Conservation (phyloP, 1,284 basidiomycete genomes). For the Fomitopsis pinicola region DNA sequence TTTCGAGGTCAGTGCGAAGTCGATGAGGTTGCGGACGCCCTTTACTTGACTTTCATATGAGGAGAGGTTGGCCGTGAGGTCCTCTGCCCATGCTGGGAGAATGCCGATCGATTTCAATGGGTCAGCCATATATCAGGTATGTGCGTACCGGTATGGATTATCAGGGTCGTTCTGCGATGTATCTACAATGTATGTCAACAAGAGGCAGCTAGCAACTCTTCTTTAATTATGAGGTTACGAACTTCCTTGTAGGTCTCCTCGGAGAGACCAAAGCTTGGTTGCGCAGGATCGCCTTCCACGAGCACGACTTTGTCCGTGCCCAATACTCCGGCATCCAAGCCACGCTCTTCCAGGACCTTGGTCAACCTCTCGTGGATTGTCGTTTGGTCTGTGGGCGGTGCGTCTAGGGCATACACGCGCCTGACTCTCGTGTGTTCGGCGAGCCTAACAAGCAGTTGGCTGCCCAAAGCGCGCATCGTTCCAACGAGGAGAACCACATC, state of each 20-base stretch:
- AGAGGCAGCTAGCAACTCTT: neutral
- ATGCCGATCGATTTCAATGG: neutral
- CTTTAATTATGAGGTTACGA: neutral
- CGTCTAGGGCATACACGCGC: slow-evolving; percentile 29
- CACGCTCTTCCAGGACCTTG: slow-evolving; percentile 22
- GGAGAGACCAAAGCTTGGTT: slow-evolving; percentile 20
- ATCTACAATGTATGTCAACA: slow-evolving; percentile 16
- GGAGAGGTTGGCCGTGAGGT: slow-evolving; percentile 26
- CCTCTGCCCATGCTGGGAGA: slow-evolving; percentile 29
- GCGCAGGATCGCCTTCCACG: slow-evolving; percentile 24
- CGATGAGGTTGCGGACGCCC: slow-evolving; percentile 15
- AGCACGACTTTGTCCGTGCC: slow-evolving; percentile 22
- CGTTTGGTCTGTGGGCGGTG: slow-evolving; percentile 9
- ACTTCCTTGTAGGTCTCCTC: slow-evolving; percentile 22
- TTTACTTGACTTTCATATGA: slow-evolving; percentile 18
- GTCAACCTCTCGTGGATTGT: slow-evolving; percentile 18
- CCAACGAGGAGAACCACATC: slow-evolving; percentile 31
- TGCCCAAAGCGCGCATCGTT: slow-evolving; percentile 30
- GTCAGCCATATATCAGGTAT: neutral
- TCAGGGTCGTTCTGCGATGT: slow-evolving; percentile 23
- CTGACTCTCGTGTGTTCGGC: slow-evolving; percentile 14
- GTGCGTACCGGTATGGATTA: slow-evolving; percentile 31
- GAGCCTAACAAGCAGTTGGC: slow-evolving; percentile 23
- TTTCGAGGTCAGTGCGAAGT: slow-evolving; percentile 23
- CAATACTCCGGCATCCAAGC: slow-evolving; percentile 20